Evolutionary conservation across 352 stramenopile genomes (phyloP).

Genomic region (Stramenopiles sp.): DNA sequence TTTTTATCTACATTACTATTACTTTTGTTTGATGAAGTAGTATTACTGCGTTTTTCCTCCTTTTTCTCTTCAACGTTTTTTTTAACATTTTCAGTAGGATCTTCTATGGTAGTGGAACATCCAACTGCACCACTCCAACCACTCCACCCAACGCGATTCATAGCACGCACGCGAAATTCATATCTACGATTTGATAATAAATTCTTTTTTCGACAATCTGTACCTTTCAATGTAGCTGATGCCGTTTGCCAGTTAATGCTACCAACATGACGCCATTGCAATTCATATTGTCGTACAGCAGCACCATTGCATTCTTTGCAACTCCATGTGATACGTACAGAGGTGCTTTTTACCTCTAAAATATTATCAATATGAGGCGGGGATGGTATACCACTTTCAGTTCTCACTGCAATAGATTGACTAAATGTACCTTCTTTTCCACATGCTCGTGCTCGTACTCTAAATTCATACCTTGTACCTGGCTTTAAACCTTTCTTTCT

Average conservation of each 20-base stretch:
- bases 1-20: background rate
- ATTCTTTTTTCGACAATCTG: slow-evolving; percentile 8
- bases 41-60: no score
- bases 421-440: background rate
- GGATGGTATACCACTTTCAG: background rate
- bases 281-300: background rate
- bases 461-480: background rate
- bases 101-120: background rate
- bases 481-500: slow-evolving; percentile 8
- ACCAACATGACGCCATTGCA: slow-evolving; percentile 6
- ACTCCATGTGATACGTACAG: background rate
- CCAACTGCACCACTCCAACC: background rate
- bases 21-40: background rate
- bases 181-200: background rate
- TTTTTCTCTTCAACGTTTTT: background rate
- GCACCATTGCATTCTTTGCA: background rate
- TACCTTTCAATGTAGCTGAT: background rate
- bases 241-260: slow-evolving; percentile 3
- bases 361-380: background rate
- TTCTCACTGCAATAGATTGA: background rate
- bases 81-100: background rate
- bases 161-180: slow-evolving; percentile 3
- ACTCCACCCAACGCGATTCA: background rate
- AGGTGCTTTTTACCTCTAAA: background rate
- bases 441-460: background rate